These are phyloP conservation scores for Alternaria postmessia DNA, from an alignment of 2,329 filamentous ascomycete species.

Conservation along the genomic window DNA sequence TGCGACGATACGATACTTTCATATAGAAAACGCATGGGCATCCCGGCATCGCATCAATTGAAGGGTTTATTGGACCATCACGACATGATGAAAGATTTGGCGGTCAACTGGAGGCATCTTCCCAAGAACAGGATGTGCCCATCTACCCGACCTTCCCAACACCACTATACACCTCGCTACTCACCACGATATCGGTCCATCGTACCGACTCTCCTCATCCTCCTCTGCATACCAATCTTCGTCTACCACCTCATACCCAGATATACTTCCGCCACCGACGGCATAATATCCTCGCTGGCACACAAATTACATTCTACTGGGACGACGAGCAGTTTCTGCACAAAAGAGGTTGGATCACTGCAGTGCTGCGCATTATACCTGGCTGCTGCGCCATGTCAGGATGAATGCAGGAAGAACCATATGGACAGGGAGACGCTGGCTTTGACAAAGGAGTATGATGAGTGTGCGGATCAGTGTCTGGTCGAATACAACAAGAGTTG, in stretches of 20 bases:
- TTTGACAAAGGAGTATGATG: conserved; percentile 7
- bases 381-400: conserved; percentile 5
- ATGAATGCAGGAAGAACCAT: conserved; percentile 9
- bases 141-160: background rate
- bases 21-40: background rate
- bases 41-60: background rate
- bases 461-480: conserved; percentile 12
- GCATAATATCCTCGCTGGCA: background rate
- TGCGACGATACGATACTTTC: background rate
- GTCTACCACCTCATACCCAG: conserved; percentile 16
- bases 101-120: background rate
- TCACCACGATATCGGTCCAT: conserved; percentile 5
- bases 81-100: conserved; percentile 1
- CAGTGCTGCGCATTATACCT: conserved; percentile 12
- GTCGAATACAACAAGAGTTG: conserved; percentile 3
- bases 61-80: background rate
- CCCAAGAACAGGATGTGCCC: conserved; percentile 5
- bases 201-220: conserved; percentile 4
- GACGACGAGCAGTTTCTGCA: conserved; percentile 1
- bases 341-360: conserved; percentile 5
- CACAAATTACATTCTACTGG: background rate
- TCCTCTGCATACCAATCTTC: conserved; percentile 14
- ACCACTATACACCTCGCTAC: background rate
- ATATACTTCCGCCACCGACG: background rate
- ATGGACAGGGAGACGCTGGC: conserved; percentile 9